Percentiles rank a stretch among this genome's conserved stretches.
Conservation (phyloP, 306 rosid species). For the Corylus americana region DNA sequence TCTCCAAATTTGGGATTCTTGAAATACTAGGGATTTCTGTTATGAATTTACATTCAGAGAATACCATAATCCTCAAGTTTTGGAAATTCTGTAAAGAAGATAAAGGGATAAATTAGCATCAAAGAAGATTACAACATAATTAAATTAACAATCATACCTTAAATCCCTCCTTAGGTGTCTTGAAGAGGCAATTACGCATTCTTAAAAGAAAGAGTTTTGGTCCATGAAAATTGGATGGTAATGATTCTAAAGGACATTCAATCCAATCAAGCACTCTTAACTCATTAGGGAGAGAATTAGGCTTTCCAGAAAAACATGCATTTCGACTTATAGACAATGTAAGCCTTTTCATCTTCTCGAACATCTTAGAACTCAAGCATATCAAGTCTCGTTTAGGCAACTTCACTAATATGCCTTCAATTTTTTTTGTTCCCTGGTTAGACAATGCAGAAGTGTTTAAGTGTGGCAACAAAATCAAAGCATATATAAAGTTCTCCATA, state of each 20-base stretch:
- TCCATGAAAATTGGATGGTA: not conserved
- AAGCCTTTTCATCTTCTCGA: not conserved
- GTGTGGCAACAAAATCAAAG: not conserved
- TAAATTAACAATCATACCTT: not conserved
- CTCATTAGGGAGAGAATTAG: not conserved
- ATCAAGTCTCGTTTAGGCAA: not conserved
- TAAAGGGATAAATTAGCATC: not conserved
- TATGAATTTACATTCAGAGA: not conserved
- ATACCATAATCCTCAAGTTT: not conserved
- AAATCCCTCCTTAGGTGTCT: not conserved
- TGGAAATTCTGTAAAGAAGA: not conserved
- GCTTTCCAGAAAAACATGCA: not conserved
- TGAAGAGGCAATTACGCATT: not conserved
- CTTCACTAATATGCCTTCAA: not conserved
- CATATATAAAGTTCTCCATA: not conserved
- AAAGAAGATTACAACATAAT: not conserved
- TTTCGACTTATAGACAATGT: not conserved
- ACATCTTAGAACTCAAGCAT: not conserved
- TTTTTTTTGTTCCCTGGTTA: not conserved
- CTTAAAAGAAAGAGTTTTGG: not conserved
- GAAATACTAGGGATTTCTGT: not conserved
- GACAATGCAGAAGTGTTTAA: no score
- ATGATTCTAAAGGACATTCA: not conserved
- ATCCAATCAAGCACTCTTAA: not conserved
- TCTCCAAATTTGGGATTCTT: constrained; percentile 28